Percentiles rank a stretch among this genome's conserved stretches.
These are phyloP conservation scores for Botrytis cinerea DNA, from an alignment of 2,329 filamentous ascomycete genomes.

Conservation along the genomic window DNA sequence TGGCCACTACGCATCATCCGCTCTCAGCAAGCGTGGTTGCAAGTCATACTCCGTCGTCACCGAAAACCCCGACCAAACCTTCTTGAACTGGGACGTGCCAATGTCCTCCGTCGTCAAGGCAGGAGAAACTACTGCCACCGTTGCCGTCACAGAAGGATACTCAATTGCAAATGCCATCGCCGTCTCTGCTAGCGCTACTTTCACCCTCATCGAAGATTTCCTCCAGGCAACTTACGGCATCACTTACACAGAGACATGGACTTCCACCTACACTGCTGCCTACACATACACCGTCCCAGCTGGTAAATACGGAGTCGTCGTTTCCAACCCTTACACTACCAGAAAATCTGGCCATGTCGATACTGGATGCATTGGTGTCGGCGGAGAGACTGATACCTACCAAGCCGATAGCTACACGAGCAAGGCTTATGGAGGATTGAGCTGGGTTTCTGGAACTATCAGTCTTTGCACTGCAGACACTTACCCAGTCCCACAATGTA, in stretches of 20 bases:
- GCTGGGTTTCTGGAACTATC: constrained; percentile 15
- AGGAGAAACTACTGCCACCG: not conserved
- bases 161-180: not conserved
- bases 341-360: constrained; percentile 4
- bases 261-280: not conserved
- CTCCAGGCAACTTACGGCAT: not conserved
- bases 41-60: not conserved
- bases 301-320: not conserved
- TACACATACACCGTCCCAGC: constrained; percentile 14
- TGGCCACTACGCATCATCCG: not conserved
- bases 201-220: not conserved
- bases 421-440: not conserved
- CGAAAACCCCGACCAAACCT: not conserved
- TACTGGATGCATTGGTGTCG: not conserved
- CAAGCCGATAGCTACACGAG: constrained; percentile 1
- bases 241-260: constrained; percentile 4
- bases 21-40: not conserved
- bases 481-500: not conserved
- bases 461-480: constrained; percentile 1
- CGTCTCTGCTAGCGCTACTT: not conserved
- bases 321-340: constrained; percentile 7
- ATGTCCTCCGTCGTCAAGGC: constrained; percentile 16
- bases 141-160: constrained; percentile 10
- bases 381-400: not conserved
- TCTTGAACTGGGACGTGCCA: constrained; percentile 15